Percentiles rank a stretch among this genome's conserved stretches.
phyloP scores from a whole-genome alignment of 2,329 filamentous ascomycete genomes.

The Sporothrix pallida region DNA sequence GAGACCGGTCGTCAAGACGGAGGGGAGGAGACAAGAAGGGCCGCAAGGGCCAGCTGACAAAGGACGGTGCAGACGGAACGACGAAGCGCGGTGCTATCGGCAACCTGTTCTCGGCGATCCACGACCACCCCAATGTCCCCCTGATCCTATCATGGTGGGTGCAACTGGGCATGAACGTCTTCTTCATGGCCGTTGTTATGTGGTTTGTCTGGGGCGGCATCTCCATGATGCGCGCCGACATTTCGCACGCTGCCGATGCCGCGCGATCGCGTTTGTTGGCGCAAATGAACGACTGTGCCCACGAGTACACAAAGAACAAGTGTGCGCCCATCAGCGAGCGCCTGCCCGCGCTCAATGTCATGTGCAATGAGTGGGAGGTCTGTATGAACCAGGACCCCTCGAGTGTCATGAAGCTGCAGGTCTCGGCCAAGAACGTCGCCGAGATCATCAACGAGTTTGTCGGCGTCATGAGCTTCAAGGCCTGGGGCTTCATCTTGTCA shows the following conservation, averaged over 20 bases:
- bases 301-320: slow-evolving; percentile 75
- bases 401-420: slow-evolving; percentile 76
- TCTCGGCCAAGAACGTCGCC: slow-evolving; percentile 86
- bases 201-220: slow-evolving; percentile 75
- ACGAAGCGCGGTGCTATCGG: slow-evolving; percentile 48
- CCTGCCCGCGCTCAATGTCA: slow-evolving; percentile 71
- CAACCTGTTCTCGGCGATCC: slow-evolving; percentile 56
- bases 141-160: slow-evolving; percentile 66
- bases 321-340: slow-evolving; percentile 69
- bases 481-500: slow-evolving; percentile 60
- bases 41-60: background rate
- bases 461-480: slow-evolving; percentile 86
- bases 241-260: slow-evolving; percentile 72
- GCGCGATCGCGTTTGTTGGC: slow-evolving; percentile 71
- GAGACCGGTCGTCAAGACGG: background rate
- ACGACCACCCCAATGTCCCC: slow-evolving; percentile 64
- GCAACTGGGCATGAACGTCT: slow-evolving; percentile 67
- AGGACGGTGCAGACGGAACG: background rate
- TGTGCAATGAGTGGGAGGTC: slow-evolving; percentile 80
- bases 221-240: slow-evolving; percentile 73
- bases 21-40: slow-evolving; percentile 16
- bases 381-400: slow-evolving; percentile 88
- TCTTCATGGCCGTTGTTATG: slow-evolving; percentile 60
- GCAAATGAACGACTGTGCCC: slow-evolving; percentile 74
- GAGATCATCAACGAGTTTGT: slow-evolving; percentile 94